Evolutionary conservation across 768 basidiomycete genomes (phyloP).

Genomic region (Gautieria morchelliformis): DNA sequence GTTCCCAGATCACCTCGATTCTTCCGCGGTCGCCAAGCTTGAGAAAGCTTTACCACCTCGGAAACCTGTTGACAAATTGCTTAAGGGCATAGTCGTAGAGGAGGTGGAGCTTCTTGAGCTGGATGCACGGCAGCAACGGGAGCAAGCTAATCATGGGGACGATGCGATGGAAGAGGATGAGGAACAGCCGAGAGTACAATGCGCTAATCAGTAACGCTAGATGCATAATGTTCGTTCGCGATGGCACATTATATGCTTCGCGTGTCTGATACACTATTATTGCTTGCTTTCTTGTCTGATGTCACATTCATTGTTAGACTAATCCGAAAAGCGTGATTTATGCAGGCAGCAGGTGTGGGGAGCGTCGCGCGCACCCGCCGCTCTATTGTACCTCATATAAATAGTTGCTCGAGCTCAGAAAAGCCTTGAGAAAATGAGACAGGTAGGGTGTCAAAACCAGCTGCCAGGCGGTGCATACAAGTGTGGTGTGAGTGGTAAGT

Average conservation of each 20-base stretch:
- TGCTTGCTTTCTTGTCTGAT: not conserved
- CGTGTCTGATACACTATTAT: not conserved
- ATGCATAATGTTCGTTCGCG: not conserved
- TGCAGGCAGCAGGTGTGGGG: too few relatives aligned
- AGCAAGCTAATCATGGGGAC: conserved; percentile 40
- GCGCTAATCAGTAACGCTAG: conserved; percentile 67
- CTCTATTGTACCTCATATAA: too few relatives aligned
- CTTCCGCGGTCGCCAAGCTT: conserved; percentile 55
- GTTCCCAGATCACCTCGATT: conserved; percentile 80
- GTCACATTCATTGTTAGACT: too few relatives aligned
- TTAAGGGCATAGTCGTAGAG: conserved; percentile 63
- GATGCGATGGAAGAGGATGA: conserved; percentile 92
- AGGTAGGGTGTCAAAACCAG: too few relatives aligned
- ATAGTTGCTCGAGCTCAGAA: too few relatives aligned
- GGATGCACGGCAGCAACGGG: conserved; percentile 52
- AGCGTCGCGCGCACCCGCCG: too few relatives aligned
- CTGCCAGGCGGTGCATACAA: too few relatives aligned
- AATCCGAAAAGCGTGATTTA: too few relatives aligned
- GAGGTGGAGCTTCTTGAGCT: conserved; percentile 78
- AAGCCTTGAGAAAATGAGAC: too few relatives aligned
- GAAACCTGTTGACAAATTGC: conserved; percentile 50
- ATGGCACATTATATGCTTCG: not conserved
- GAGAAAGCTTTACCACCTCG: conserved; percentile 84
- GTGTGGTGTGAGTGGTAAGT: too few relatives aligned
- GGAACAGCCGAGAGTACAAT: conserved; percentile 82